Evolutionary conservation across 176 grass and related monocot genomes (phyloP).

Genomic region (Raddia distichophylla): DNA sequence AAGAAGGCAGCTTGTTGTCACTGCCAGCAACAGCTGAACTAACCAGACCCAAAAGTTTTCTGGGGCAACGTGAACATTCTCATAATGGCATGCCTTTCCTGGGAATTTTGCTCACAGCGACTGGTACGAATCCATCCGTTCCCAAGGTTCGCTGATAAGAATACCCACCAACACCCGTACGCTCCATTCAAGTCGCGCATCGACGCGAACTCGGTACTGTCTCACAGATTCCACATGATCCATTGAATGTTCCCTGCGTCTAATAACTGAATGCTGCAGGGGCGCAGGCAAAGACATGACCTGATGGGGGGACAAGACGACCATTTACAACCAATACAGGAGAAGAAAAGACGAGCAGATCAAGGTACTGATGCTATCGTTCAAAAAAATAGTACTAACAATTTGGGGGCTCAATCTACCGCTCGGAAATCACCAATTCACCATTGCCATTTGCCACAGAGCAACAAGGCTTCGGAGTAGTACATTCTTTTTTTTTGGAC

Average conservation of each 20-base stretch:
- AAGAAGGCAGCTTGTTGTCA: not conserved
- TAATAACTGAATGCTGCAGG: constrained; percentile 24
- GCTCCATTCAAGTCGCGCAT: constrained; percentile 41
- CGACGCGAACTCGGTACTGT: constrained; percentile 14
- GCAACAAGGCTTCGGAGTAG: not conserved
- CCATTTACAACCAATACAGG: constrained; percentile 9
- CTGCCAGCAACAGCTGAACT: constrained; percentile 4
- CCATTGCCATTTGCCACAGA: not conserved
- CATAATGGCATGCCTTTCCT: not conserved
- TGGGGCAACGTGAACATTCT: too few species aligned
- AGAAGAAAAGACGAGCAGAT: not conserved
- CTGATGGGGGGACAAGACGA: not conserved
- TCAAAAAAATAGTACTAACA: not conserved
- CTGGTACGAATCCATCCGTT: not conserved
- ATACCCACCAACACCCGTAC: not conserved
- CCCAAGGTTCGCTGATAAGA: not conserved
- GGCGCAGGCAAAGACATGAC: constrained; percentile 11
- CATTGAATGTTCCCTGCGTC: constrained; percentile 45
- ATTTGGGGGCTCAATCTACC: constrained; percentile 13
- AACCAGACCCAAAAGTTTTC: not conserved
- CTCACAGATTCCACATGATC: constrained; percentile 44
- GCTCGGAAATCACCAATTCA: not conserved
- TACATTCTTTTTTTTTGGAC: constrained; percentile 39
- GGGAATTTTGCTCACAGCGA: not conserved
- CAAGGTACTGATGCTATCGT: not conserved